phyloP scores from a whole-genome alignment of 441 rosid species.

The Populus hybrid region DNA sequence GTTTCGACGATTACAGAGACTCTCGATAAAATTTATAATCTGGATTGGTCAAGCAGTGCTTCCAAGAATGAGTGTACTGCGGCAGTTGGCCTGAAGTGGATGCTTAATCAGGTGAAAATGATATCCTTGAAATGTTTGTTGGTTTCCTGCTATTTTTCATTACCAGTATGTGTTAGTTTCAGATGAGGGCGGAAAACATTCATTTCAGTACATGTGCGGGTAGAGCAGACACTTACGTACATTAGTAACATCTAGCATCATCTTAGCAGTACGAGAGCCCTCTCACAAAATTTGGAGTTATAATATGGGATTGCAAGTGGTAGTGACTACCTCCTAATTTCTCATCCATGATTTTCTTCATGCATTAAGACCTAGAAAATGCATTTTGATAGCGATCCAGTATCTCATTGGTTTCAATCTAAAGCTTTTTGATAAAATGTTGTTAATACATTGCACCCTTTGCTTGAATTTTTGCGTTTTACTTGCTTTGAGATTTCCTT shows the following conservation, averaged over 20 bases:
- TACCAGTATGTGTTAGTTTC: neutral
- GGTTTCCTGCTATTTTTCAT: neutral
- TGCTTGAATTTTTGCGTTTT: neutral
- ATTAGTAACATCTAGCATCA: neutral
- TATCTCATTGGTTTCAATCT: neutral
- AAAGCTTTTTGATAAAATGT: neutral
- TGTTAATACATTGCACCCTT: neutral
- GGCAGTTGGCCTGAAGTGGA: slow-evolving; percentile 98
- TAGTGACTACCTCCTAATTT: neutral
- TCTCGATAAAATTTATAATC: slow-evolving; percentile 70
- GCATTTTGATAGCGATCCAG: neutral
- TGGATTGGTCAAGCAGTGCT: slow-evolving; percentile 94
- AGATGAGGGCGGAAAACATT: neutral
- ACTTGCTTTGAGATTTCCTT: neutral
- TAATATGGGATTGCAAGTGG: neutral
- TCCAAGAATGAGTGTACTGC: slow-evolving; percentile 93
- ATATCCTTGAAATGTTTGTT: slow-evolving; percentile 4
- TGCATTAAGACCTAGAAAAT: neutral
- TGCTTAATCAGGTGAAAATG: slow-evolving; percentile 87
- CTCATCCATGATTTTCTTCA: neutral
- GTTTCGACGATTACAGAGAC: slow-evolving; percentile 66
- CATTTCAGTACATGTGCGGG: neutral
- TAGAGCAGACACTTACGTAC: neutral
- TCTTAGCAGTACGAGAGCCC: neutral
- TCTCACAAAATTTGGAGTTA: neutral